Evolutionary conservation across 805 yeast species (phyloP), one percentile per base, ranked within the genome.

Genomic region (Wickerhamiella qilinensis): DNA sequence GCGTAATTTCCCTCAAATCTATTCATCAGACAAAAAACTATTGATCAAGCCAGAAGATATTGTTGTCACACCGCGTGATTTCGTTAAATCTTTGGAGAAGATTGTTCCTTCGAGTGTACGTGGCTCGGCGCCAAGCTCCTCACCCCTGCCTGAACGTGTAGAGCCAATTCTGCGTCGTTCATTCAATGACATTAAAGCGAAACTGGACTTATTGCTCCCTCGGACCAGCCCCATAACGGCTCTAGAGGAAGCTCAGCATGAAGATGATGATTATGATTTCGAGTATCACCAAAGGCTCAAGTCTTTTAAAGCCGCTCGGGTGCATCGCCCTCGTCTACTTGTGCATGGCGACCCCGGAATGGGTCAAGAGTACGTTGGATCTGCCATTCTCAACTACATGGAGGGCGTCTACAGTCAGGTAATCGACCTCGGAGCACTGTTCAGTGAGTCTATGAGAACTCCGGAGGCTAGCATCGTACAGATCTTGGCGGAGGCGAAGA

Each of bases 101-200:
- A 81, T 88, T 40, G 74, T 86, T 20, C 98, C 99, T 0, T 84
- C 95, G 0, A 80, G 94, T 36, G 83, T 94, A 2, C 68, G 98
- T 43, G 78, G 94, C 0, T 69, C 88, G 0, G 73, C 86, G 0
- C 65, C 73, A 7, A 68, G 72, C 1, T 20, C 38, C 1, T 69
- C 79, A 8, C 93, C 95, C 2, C 57, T 91, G 32, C 95, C 98
- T 0, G 73, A 71, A 4, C 69, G 73, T 20, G 58, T 91, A 20
- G 64, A 64, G 35, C 79, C 93, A 1, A 57, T 91, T 31, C 58
- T 91, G 20, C 58, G 64, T n/a, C 50, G 54, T 0, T 69, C 73
- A 36, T 63, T 78, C 33, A 56, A 62, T 3, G 57, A 56, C 17
- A 61, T 81, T 24, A 60, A 67, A 2, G 30, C 29, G 0, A 69